Evolutionary conservation across 441 rosid genomes (phyloP).

Genomic region (Flueggea neowawraea): DNA sequence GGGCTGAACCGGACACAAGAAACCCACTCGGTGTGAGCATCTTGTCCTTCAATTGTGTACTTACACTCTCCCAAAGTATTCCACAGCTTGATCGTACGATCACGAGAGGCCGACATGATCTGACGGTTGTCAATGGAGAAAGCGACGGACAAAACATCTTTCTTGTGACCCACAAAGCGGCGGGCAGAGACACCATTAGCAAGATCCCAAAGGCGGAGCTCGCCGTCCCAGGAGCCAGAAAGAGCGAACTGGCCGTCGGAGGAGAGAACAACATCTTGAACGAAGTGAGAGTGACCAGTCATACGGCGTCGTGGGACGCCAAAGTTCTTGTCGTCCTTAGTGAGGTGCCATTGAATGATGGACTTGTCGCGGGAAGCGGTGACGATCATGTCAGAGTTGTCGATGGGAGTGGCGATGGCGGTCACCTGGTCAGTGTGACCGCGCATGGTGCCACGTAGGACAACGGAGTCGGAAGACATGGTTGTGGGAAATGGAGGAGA

Average conservation of each 20-base stretch:
- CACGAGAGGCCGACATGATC: conserved; percentile 96
- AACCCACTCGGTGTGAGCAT: conserved; percentile 82
- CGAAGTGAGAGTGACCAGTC: conserved; percentile 94
- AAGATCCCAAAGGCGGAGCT: conserved; percentile 98
- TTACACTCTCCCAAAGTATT: conserved; percentile 93
- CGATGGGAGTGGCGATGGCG: conserved; percentile 86
- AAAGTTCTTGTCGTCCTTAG: conserved; percentile 74
- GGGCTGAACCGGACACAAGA: conserved; percentile 95
- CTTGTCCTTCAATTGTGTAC: conserved; percentile 82
- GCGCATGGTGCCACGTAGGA: conserved; percentile 83
- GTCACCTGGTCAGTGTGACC: conserved; percentile 98
- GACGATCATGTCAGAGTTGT: conserved; percentile 89
- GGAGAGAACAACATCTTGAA: conserved; percentile 91
- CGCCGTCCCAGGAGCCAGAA: conserved; percentile 97
- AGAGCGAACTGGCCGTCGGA: conserved; percentile 98
- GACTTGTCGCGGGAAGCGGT: conserved; percentile 95
- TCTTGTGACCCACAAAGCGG: conserved; percentile 90
- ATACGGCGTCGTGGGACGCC: conserved; percentile 87
- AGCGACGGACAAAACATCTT: conserved; percentile 93
- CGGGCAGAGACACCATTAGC: conserved; percentile 70
- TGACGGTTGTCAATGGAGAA: conserved; percentile 97
- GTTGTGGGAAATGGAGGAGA: too few species aligned
- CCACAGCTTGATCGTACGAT: conserved; percentile 84
- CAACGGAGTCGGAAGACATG: conserved; percentile 50
- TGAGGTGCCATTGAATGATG: conserved; percentile 80